Conservation (phyloP, 768 basidiomycete genomes). For the Brasilioporus rufonigricans region DNA sequence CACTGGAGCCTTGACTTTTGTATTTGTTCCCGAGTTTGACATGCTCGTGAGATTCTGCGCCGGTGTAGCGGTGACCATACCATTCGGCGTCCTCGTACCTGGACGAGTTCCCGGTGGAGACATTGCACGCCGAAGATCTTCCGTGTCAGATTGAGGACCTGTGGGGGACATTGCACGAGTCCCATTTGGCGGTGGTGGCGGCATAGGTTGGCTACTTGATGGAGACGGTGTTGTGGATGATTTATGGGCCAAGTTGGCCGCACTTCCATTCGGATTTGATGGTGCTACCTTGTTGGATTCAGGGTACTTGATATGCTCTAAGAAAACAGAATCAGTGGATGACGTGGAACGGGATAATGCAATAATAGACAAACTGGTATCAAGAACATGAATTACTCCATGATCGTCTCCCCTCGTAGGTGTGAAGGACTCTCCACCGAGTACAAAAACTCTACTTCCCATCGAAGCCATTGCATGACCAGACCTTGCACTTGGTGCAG, state of each 20-base stretch:
- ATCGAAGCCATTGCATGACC: conserved; percentile 98
- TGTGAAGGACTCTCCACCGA: conserved; percentile 90
- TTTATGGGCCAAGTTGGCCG: conserved; percentile 42
- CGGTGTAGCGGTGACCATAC: conserved; percentile 10
- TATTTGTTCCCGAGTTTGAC: conserved; percentile 26
- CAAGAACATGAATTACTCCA: conserved; percentile 82
- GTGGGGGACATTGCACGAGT: conserved; percentile 66
- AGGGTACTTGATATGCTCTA: conserved; percentile 94
- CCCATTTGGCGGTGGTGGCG: conserved; percentile 30
- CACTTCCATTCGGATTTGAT: conserved; percentile 31
- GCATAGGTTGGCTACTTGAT: conserved; percentile 26
- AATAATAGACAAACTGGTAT: conserved; percentile 72
- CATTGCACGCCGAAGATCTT: conserved; percentile 63
- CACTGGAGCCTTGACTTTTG: conserved; percentile 50
- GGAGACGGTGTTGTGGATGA: conserved; percentile 42
- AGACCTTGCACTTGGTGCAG: conserved; percentile 85
- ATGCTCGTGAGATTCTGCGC: conserved; percentile 10
- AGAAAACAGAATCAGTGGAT: conserved; percentile 4
- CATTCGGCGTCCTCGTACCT: conserved; percentile 35
- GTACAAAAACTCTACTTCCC: conserved; percentile 84
- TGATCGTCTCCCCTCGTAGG: conserved; percentile 76
- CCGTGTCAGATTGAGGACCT: conserved; percentile 44
- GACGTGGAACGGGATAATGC: not conserved
- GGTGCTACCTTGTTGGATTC: conserved; percentile 48
- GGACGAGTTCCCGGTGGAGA: conserved; percentile 57